A percentile compares a stretch with the other conserved stretches of the same genome.
Conservation (phyloP, 2,329 filamentous ascomycete species). For the Purpureocillium takamizusanense region DNA sequence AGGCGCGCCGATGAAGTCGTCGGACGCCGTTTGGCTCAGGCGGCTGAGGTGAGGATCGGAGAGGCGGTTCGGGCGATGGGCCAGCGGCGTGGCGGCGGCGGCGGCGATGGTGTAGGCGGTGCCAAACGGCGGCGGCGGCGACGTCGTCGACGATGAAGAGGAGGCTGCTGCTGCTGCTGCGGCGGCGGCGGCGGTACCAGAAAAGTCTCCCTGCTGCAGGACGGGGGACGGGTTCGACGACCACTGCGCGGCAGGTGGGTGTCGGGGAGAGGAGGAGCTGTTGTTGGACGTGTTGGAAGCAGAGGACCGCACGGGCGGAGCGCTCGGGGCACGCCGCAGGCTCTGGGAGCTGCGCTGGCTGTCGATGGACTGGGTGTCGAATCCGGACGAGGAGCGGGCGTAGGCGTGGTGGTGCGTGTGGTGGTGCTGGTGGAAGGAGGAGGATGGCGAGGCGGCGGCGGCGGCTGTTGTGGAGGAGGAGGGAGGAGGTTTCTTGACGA, state of each 20-base stretch:
- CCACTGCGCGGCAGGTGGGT: slow-evolving; percentile 28
- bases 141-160: slow-evolving; percentile 25
- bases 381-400: slow-evolving; percentile 36
- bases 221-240: slow-evolving; percentile 38
- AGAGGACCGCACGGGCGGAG: slow-evolving; percentile 40
- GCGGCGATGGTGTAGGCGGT: slow-evolving; percentile 16
- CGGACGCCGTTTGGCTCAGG: slow-evolving; percentile 26
- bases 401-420: slow-evolving; percentile 17
- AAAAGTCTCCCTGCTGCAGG: slow-evolving; percentile 31
- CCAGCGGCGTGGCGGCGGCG: slow-evolving; percentile 7
- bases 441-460: too few species aligned
- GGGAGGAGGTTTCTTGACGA: slow-evolving; percentile 52
- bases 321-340: slow-evolving; percentile 51
- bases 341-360: slow-evolving; percentile 57
- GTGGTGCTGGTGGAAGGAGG: slow-evolving; percentile 25
- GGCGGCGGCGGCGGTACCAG: too few species aligned
- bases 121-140: slow-evolving; percentile 1
- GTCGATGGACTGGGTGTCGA: slow-evolving; percentile 48
- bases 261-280: slow-evolving; percentile 39
- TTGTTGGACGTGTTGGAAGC: slow-evolving; percentile 40
- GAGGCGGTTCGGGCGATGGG: slow-evolving; percentile 11
- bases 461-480: too few species aligned
- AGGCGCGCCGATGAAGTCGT: slow-evolving; percentile 55
- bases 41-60: slow-evolving; percentile 10
- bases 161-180: too few species aligned